Conservation (phyloP, 1,284 basidiomycete species). For the Marasmius fiardii region DNA sequence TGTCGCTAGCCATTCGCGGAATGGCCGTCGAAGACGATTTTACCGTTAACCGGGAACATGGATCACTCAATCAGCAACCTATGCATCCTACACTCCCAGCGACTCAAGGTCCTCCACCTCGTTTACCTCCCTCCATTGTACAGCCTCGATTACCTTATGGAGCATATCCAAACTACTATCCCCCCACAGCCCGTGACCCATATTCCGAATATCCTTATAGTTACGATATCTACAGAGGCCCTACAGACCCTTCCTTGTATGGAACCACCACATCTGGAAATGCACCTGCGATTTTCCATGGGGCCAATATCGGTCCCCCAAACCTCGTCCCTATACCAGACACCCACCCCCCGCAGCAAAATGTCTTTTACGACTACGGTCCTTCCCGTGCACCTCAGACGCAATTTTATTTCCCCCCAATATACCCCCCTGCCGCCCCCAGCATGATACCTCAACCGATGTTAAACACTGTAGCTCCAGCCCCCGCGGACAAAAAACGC, state of each 20-base stretch:
- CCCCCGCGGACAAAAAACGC: slow-evolving; percentile 55
- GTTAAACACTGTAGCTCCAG: slow-evolving; percentile 33
- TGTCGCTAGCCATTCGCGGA: slow-evolving; percentile 55
- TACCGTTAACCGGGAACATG: slow-evolving; percentile 26
- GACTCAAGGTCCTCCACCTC: slow-evolving; percentile 23
- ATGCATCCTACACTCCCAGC: slow-evolving; percentile 6
- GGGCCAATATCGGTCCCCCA: slow-evolving; percentile 42
- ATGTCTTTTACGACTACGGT: slow-evolving; percentile 60
- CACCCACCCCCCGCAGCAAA: slow-evolving; percentile 45
- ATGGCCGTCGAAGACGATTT: slow-evolving; percentile 69
- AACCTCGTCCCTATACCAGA: slow-evolving; percentile 34
- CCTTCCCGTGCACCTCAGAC: slow-evolving; percentile 45
- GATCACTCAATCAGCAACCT: too few relatives aligned
- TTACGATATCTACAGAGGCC: slow-evolving; percentile 30
- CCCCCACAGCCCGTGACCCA: slow-evolving; percentile 39
- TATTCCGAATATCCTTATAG: slow-evolving; percentile 53
- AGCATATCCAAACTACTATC: slow-evolving; percentile 55
- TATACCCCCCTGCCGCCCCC: slow-evolving; percentile 51
- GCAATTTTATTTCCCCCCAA: slow-evolving; percentile 59
- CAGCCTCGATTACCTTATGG: slow-evolving; percentile 46
- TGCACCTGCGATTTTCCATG: slow-evolving; percentile 46
- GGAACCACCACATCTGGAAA: slow-evolving; percentile 39
- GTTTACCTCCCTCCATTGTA: slow-evolving; percentile 24
- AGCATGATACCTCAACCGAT: slow-evolving; percentile 51
- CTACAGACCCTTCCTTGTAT: slow-evolving; percentile 48